A percentile compares a stretch with the other conserved stretches of the same genome.
These are phyloP conservation scores for Xylaria sp. DNA, from an alignment of 2,329 filamentous ascomycete genomes.

Conservation along the genomic window DNA sequence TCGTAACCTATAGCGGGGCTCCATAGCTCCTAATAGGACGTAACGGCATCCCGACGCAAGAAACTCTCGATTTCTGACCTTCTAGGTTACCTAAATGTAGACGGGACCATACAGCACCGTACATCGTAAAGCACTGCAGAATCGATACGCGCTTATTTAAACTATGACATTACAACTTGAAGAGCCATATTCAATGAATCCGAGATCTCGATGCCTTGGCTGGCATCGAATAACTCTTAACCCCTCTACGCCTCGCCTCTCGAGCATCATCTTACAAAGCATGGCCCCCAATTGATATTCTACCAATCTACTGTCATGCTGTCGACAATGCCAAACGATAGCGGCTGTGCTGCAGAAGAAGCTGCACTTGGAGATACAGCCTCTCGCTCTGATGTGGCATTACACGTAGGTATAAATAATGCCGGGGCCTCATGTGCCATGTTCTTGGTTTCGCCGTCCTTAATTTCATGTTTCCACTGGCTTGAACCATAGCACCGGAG, in stretches of 20 bases:
- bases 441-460: not conserved
- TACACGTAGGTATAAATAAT: not conserved
- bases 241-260: not conserved
- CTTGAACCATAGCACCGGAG: not conserved
- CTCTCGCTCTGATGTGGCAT: not conserved
- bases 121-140: no score
- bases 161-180: not conserved
- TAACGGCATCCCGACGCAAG: no score
- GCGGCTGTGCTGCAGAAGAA: constrained; percentile 5
- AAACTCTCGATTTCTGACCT: no score
- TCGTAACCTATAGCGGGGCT: no score
- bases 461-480: not conserved
- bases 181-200: not conserved
- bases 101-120: no score
- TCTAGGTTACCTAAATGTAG: no score
- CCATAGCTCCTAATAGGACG: no score
- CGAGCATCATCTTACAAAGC: not conserved
- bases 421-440: no score
- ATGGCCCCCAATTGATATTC: not conserved
- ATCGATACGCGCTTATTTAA: no score
- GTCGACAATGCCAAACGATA: not conserved
- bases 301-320: not conserved
- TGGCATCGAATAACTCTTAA: not conserved
- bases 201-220: not conserved
- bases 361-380: not conserved